Base-by-base conservation (phyloP, 257 asterid species). In the Solanum virginianum region DNA sequence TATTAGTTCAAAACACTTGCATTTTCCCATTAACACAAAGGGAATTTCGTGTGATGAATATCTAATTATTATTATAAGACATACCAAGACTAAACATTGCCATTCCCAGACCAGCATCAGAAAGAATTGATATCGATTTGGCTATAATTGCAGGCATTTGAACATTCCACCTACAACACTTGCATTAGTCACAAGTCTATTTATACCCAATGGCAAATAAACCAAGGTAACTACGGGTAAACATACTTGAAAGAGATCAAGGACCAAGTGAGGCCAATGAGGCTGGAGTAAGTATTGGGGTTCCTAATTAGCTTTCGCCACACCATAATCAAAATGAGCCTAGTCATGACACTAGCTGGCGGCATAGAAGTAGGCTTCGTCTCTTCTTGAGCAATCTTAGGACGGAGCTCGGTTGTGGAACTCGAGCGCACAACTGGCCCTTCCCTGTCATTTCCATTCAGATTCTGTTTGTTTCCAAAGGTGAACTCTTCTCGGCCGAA, bases 401-500 rank as follows among this genome's bases (percentile, higher is more conserved):
- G 98, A 68, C 90, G 93, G 54, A 96, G 98, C 94, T 96, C 98
- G 0, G 97, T 84, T 0, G 98, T 94, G 15, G 98, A 95, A 89
- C 98, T 96, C 13, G 98, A 95, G 2, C 94, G 88, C 6, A 91
- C 97, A 5, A 91, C 97, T 0, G 98, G 92, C 79, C 90, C 91
- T 70, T 87, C 92, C 8, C 82, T 85, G 29, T 90, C 92, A 56
- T 82, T 77, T 57, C 87, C 91, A 82, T 87, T 88, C 39, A 71
- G 85, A 60, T 71, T 88, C 69, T 57, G 84, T 70, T 87, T 84
- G 80, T 90, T 88, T 39, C 88, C 92, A 53, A 90, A 90, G 60
- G 90, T 90, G 80, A 90, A 90, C 56, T 87, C 92, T 85, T 90
- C 91, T 80, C 89, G 94, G 1, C 99, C 98, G 75, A 93, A 96